phyloP scores from a whole-genome alignment of 2,329 filamentous ascomycete species.

The Exophiala bonariae region DNA sequence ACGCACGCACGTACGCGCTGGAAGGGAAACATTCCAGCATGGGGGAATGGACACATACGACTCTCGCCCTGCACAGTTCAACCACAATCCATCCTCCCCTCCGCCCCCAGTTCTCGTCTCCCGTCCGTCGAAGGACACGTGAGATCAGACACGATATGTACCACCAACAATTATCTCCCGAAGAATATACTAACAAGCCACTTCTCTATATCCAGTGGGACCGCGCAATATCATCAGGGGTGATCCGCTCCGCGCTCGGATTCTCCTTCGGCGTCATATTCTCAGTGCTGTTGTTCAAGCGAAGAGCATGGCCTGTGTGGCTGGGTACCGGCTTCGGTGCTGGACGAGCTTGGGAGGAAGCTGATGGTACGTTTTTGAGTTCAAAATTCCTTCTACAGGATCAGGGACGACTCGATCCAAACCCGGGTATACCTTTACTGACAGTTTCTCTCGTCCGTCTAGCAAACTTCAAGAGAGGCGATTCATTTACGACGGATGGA shows the following conservation, averaged over 20 bases:
- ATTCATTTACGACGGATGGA: constrained; percentile 26
- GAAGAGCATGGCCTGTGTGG: constrained; percentile 96
- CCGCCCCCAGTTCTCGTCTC: too few relatives aligned
- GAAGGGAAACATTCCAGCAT: too few relatives aligned
- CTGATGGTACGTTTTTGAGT: constrained; percentile 85
- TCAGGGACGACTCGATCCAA: too few relatives aligned
- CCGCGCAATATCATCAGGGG: constrained; percentile 92
- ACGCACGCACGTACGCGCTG: background rate
- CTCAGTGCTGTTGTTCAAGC: constrained; percentile 96
- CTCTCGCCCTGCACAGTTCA: too few relatives aligned
- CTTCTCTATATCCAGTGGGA: constrained; percentile 74
- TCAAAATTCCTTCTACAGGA: constrained; percentile 14
- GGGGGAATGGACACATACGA: too few relatives aligned
- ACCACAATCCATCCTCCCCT: too few relatives aligned
- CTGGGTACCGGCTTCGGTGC: constrained; percentile 93
- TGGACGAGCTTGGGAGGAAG: constrained; percentile 96
- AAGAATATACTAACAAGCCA: constrained; percentile 11
- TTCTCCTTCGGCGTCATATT: constrained; percentile 98
- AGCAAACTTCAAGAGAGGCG: constrained; percentile 31
- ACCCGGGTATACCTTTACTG: too few relatives aligned
- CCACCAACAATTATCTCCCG: too few relatives aligned
- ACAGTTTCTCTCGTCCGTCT: constrained; percentile 10
- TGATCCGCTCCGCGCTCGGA: constrained; percentile 94
- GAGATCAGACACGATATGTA: too few relatives aligned
- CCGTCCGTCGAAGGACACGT: background rate